These are phyloP conservation scores for Priceomyces fermenticarens DNA, from an alignment of 805 yeast species.

Conservation along the genomic window DNA sequence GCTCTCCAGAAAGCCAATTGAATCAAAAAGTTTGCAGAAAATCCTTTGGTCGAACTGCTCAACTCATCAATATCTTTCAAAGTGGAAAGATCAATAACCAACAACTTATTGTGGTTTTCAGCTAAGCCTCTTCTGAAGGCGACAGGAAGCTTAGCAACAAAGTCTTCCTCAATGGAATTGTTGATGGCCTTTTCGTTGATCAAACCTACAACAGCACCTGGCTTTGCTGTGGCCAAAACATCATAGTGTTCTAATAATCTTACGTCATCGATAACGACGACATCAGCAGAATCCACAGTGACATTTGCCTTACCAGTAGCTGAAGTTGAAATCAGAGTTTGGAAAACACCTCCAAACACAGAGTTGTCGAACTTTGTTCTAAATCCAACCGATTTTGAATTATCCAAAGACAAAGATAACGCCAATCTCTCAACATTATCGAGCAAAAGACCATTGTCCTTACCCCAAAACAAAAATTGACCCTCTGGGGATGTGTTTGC, in stretches of 20 bases:
- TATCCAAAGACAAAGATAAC: conserved; percentile 65
- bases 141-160: conserved; percentile 51
- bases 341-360: conserved; percentile 70
- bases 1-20: conserved; percentile 81
- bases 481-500: conserved; percentile 44
- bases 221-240: conserved; percentile 56
- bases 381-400: conserved; percentile 48
- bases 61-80: conserved; percentile 58
- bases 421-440: conserved; percentile 64
- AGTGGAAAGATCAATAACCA: conserved; percentile 58
- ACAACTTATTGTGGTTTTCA: conserved; percentile 49
- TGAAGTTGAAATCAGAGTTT: conserved; percentile 54
- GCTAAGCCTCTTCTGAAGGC: conserved; percentile 52
- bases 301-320: conserved; percentile 6
- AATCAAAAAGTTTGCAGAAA: conserved; percentile 67
- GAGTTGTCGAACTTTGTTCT: conserved; percentile 71
- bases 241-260: conserved; percentile 56
- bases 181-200: conserved; percentile 33
- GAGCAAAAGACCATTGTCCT: conserved; percentile 57
- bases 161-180: conserved; percentile 43
- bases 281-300: conserved; percentile 56
- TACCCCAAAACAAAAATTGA: conserved; percentile 60
- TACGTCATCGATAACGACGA: conserved; percentile 62
- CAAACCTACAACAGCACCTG: conserved; percentile 55
- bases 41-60: conserved; percentile 62